Percentiles rank a stretch among this genome's conserved stretches.
Evolutionary conservation across 495 filamentous ascomycete species (phyloP).

Genomic region (Letharia lupina): DNA sequence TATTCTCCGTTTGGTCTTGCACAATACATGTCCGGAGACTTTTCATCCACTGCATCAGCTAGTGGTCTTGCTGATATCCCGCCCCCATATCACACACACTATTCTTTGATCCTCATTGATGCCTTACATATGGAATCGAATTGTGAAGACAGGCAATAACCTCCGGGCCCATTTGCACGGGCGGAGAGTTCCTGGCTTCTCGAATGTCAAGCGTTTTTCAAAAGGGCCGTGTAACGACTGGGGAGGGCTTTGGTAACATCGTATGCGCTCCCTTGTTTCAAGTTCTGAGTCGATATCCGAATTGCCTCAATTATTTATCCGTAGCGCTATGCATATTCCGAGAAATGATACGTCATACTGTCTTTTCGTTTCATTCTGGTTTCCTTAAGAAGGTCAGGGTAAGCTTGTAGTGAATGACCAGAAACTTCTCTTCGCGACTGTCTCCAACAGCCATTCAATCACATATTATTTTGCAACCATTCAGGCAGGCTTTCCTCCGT

Average conservation of each 20-base stretch:
- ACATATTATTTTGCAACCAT: not conserved
- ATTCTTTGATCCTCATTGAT: not conserved
- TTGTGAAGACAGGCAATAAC: not conserved
- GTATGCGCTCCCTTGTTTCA: not conserved
- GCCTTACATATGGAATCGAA: not conserved
- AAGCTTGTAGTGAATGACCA: not conserved
- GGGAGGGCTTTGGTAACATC: not conserved
- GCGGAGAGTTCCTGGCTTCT: not conserved
- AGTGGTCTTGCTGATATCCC: not conserved
- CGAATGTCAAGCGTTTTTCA: not conserved
- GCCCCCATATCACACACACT: not conserved
- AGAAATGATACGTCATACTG: not conserved
- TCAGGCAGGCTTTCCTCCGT: slow-evolving; percentile 1
- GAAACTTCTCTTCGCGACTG: not conserved
- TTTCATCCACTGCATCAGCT: not conserved
- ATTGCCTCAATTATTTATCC: slow-evolving; percentile 5
- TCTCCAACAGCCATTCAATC: not conserved
- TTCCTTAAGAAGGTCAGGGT: not conserved
- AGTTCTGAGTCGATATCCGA: not conserved
- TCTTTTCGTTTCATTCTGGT: not conserved
- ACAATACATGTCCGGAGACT: not conserved
- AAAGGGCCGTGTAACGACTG: not conserved
- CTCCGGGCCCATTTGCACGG: not conserved
- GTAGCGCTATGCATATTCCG: not conserved
- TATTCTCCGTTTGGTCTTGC: not conserved